A percentile compares a stretch with the other conserved stretches of the same genome.
Conservation (phyloP, 352 stramenopile species). For the Pythium oligandrum region DNA sequence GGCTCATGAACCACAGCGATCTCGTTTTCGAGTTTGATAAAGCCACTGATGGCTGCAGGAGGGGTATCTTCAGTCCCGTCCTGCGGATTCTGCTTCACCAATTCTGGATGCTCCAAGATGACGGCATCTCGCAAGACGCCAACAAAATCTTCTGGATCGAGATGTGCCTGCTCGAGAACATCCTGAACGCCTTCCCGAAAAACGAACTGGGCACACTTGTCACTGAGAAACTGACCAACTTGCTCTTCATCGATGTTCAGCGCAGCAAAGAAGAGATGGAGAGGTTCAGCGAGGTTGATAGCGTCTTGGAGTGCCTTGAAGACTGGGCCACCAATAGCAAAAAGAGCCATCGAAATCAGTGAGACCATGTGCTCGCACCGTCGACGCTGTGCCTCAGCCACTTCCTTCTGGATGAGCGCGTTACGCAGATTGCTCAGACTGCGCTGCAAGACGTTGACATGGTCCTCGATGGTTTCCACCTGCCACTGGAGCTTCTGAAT, state of each 20-base stretch:
- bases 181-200: constrained; percentile 2
- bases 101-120: constrained; percentile 5
- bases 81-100: constrained; percentile 4
- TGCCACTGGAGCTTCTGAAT: constrained; percentile 14
- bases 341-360: constrained; percentile 7
- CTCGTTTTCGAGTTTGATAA: not conserved
- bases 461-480: constrained; percentile 5
- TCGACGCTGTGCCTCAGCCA: constrained; percentile 3
- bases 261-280: constrained; percentile 2
- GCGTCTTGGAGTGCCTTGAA: constrained; percentile 8
- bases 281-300: constrained; percentile 7
- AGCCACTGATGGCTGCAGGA: constrained; percentile 1
- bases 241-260: constrained; percentile 1
- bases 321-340: constrained; percentile 5
- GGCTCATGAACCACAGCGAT: no score
- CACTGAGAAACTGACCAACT: not conserved
- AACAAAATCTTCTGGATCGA: constrained; percentile 4
- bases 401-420: constrained; percentile 8
- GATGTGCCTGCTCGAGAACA: not conserved
- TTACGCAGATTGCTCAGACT: constrained; percentile 10
- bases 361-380: constrained; percentile 9
- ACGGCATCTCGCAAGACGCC: constrained; percentile 4
- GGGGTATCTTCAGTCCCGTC: constrained; percentile 1
- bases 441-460: constrained; percentile 7
- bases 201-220: not conserved